phyloP scores from a whole-genome alignment of 106 monocot genomes.

The Amphibolis antarctica region DNA sequence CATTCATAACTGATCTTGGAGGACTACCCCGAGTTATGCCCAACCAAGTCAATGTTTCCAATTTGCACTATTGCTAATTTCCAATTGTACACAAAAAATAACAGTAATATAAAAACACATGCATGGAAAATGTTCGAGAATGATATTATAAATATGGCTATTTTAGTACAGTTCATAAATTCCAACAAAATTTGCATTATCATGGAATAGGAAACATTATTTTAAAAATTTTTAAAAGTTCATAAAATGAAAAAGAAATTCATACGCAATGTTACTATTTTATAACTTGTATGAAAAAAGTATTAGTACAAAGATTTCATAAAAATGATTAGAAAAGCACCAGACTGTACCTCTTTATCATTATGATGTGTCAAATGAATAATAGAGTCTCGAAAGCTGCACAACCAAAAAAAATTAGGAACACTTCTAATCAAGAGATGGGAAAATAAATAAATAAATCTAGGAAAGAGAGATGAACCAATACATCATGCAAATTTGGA shows the following conservation, averaged over 20 bases:
- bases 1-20: no score
- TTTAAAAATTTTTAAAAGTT: neutral
- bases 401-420: conserved; percentile 2
- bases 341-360: conserved; percentile 48
- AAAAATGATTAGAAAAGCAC: neutral
- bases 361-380: conserved; percentile 51
- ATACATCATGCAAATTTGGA: no score
- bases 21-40: no score
- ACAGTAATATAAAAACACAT: no score
- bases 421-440: neutral
- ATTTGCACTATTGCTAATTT: no score
- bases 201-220: neutral
- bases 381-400: conserved; percentile 88
- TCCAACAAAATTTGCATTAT: no score
- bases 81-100: no score
- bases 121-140: no score
- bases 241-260: neutral
- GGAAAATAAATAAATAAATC: neutral
- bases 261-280: neutral
- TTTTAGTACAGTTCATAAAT: no score
- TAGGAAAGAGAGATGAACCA: neutral
- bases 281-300: neutral
- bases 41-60: no score
- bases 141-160: no score
- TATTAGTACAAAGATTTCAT: neutral